These are phyloP conservation scores for Yamadazyma paraphyllophila DNA, from an alignment of 805 yeast genomes.

Conservation along the genomic window DNA sequence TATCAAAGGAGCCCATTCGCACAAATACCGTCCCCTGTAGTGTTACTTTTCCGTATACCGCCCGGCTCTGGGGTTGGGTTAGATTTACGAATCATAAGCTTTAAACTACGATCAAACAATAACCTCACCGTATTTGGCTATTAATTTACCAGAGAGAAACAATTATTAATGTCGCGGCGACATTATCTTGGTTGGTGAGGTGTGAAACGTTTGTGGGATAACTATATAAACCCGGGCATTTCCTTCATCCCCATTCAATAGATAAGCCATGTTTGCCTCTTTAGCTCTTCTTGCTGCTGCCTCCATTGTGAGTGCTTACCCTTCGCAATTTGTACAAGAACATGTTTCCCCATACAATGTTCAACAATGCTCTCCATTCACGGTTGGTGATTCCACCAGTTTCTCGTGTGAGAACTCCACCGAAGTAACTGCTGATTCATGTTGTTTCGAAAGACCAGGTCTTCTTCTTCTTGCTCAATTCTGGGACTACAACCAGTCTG, in stretches of 20 bases:
- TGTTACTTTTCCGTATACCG: too few relatives aligned
- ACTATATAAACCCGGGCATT: background rate
- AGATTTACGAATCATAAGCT: too few relatives aligned
- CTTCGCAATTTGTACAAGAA: background rate
- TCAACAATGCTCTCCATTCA: conserved; percentile 7
- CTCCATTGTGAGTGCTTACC: conserved; percentile 1
- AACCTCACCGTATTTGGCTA: too few relatives aligned
- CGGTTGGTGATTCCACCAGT: background rate
- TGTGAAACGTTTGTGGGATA: too few relatives aligned
- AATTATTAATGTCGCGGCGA: too few relatives aligned
- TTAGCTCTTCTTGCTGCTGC: conserved; percentile 4
- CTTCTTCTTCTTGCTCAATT: conserved; percentile 81
- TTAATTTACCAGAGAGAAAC: too few relatives aligned
- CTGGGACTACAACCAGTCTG: conserved; percentile 76
- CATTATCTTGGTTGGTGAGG: too few relatives aligned
- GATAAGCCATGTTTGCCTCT: background rate
- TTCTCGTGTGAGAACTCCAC: conserved; percentile 31
- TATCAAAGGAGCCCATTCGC: too few relatives aligned
- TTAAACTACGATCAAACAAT: too few relatives aligned
- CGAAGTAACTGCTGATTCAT: conserved; percentile 38
- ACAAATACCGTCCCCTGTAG: too few relatives aligned
- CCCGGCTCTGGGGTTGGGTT: too few relatives aligned
- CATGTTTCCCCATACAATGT: background rate
- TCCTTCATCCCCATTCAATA: background rate
- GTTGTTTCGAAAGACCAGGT: conserved; percentile 89